Evolutionary conservation across 345 rosid species (phyloP).

Genomic region (Populus alba): DNA sequence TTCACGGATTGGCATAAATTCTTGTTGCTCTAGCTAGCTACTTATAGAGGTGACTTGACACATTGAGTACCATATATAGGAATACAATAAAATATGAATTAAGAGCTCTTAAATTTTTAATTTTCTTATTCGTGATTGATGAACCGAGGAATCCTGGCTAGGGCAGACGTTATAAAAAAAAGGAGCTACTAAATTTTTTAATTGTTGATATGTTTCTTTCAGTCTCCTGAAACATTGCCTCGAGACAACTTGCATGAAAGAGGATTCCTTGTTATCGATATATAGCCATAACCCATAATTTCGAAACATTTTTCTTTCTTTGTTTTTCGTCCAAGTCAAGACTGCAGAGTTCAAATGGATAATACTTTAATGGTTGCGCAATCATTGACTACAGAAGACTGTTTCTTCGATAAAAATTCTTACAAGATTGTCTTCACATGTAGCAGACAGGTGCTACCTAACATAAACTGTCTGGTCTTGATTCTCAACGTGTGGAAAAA

Average conservation of each 20-base stretch:
- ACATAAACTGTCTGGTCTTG: slow-evolving; percentile 27
- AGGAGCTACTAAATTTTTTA: background rate
- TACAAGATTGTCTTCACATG: slow-evolving; percentile 11
- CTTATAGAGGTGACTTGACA: background rate
- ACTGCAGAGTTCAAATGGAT: slow-evolving; percentile 16
- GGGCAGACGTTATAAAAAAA: background rate
- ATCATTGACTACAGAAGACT: slow-evolving; percentile 18
- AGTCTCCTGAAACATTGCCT: background rate
- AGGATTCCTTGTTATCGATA: background rate
- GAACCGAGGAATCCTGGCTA: background rate
- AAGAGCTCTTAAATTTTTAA: background rate
- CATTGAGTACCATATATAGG: background rate
- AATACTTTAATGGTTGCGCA: background rate
- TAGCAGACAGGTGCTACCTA: slow-evolving; percentile 20
- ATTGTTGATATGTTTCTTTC: background rate
- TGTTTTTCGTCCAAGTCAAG: slow-evolving; percentile 10
- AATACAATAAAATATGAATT: background rate
- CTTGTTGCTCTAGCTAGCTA: background rate
- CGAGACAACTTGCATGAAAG: background rate
- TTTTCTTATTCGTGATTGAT: too few relatives aligned
- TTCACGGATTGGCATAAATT: background rate
- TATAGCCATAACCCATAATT: background rate
- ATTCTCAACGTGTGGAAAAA: slow-evolving; percentile 25
- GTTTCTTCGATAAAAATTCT: background rate
- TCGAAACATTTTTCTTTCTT: background rate